phyloP scores from a whole-genome alignment of 208 protist genomes.

The Trypanosoma cruzi region DNA sequence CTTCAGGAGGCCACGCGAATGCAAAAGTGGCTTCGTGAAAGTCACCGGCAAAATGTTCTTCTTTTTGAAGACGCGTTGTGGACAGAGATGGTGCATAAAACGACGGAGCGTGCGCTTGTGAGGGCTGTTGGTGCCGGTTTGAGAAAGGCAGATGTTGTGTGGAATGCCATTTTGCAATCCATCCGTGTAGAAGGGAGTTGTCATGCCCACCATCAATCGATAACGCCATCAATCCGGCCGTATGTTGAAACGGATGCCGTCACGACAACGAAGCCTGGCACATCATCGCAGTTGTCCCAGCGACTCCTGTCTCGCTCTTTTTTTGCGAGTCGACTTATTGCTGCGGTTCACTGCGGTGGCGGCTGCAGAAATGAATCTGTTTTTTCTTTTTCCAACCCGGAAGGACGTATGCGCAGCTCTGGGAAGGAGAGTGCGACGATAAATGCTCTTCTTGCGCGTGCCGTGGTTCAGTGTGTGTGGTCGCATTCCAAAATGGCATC shows the following conservation, averaged over 20 bases:
- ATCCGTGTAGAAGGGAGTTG: neutral
- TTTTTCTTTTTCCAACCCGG: neutral
- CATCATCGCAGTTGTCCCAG: constrained; percentile 1
- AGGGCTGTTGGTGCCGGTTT: constrained; percentile 8
- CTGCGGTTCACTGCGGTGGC: neutral
- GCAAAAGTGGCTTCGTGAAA: neutral
- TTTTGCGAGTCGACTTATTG: constrained; percentile 16
- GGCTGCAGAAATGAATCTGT: neutral
- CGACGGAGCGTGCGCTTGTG: constrained; percentile 24
- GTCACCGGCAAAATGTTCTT: neutral
- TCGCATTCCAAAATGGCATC: neutral
- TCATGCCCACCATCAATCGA: neutral
- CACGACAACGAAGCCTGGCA: neutral
- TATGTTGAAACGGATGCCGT: neutral
- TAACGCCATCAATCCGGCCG: neutral
- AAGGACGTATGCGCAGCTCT: neutral
- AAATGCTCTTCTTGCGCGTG: neutral
- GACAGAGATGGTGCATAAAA: constrained; percentile 3
- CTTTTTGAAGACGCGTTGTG: constrained; percentile 23
- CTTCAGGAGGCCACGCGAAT: constrained; percentile 3
- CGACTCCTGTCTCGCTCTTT: constrained; percentile 13
- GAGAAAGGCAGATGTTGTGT: constrained; percentile 14
- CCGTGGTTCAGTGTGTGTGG: constrained; percentile 15
- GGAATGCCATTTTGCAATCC: constrained; percentile 15
- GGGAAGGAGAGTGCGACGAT: neutral